Evolutionary conservation across 2,329 filamentous ascomycete species (phyloP).

Genomic region (Grosmannia penicillata): DNA sequence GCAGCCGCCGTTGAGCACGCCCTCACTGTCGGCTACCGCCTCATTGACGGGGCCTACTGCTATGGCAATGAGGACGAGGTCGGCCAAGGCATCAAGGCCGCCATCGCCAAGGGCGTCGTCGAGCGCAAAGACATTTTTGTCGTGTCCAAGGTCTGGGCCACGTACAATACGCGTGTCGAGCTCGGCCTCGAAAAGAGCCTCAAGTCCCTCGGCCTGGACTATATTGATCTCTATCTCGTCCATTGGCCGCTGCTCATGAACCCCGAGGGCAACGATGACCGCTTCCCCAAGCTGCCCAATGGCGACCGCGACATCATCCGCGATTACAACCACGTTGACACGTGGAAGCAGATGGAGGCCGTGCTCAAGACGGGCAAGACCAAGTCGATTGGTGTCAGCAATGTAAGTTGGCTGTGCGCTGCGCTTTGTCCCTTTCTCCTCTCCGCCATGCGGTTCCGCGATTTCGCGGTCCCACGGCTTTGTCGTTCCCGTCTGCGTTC

Average conservation of each 20-base stretch:
- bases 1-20: constrained; percentile 42
- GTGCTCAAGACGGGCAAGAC: constrained; percentile 44
- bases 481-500: neutral
- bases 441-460: neutral
- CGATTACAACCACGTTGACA: constrained; percentile 56
- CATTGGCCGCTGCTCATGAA: constrained; percentile 79
- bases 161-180: constrained; percentile 57
- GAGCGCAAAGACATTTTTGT: constrained; percentile 72
- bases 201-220: constrained; percentile 59
- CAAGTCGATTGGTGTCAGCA: constrained; percentile 39
- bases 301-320: constrained; percentile 59
- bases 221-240: constrained; percentile 69
- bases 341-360: constrained; percentile 64
- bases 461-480: no score
- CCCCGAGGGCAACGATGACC: constrained; percentile 57
- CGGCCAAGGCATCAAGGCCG: constrained; percentile 60
- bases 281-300: constrained; percentile 60
- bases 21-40: constrained; percentile 39
- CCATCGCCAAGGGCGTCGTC: constrained; percentile 52
- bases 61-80: constrained; percentile 77
- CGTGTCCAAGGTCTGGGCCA: constrained; percentile 75
- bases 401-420: constrained; percentile 22
- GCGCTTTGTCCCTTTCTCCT: neutral
- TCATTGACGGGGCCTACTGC: constrained; percentile 60
- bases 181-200: constrained; percentile 59